Evolutionary conservation across 305 asterid genomes (phyloP), one percentile per base, ranked within the genome.

Genomic region (Fraxinus dipetala): DNA sequence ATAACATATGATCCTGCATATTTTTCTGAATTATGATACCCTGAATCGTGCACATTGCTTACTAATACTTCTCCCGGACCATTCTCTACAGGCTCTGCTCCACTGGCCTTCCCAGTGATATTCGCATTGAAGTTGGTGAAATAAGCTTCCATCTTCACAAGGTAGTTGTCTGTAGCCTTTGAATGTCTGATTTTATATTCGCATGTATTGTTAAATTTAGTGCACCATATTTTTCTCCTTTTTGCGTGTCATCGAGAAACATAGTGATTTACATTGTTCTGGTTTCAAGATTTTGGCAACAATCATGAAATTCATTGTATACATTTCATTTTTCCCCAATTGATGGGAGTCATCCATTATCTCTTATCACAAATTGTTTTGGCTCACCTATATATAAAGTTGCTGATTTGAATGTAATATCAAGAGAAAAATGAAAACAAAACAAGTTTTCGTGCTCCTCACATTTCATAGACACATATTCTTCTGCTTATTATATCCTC

Each of bases 131-230:
- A 86, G 91, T 89, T 70, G 88, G 87, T 67, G 88, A 85, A n/a
- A 86, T 38, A 35, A 85, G 86, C 26, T 91, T 91, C 84, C 89
- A 83, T 79, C 94, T 91, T 73, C 94, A 91, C 83, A 91, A 91
- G 94, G 94, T 72, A 56, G 51, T 79, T 43, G 16, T 31, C 45
- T 20, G 28, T 61, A 45, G 77, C 51, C 38, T 5, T 54, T 59
- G 16, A 13, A 5, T 72, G 31, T 43, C 16, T 51, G 63, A 51
- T 51, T 51, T 51, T 34, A 36, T n/a, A 24, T 24, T 30, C 2
- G 56, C 32, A 4, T 63, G 32, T 24, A 10, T 63, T 18, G 65
- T 56, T 56, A 56, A 63, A 20, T 63, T 63, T 22, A 63, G 5
- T 22, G 72, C 31, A 24, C 32, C 72, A 63, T 18, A 63, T 22